These are phyloP conservation scores for Pistacia integerrima DNA, from an alignment of 345 rosid genomes.

Conservation along the genomic window DNA sequence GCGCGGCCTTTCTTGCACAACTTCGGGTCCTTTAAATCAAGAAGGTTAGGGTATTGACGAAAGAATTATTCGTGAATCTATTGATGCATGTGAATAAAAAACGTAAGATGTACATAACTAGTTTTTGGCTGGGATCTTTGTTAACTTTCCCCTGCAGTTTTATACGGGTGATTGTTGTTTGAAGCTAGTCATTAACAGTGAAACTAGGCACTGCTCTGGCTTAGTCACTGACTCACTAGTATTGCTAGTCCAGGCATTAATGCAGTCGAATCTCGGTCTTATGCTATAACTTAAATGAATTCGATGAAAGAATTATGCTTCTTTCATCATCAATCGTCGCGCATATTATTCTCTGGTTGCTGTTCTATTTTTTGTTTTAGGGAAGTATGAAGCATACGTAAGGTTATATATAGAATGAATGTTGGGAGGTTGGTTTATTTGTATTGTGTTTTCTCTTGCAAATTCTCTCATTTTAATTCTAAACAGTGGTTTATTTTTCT, in stretches of 20 bases:
- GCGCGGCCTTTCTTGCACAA: slow-evolving; percentile 87
- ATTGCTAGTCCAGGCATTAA: too few species aligned
- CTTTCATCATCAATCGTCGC: background rate
- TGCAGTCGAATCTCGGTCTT: too few species aligned
- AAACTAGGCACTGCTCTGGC: too few species aligned
- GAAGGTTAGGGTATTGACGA: slow-evolving; percentile 17
- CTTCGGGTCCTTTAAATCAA: slow-evolving; percentile 66
- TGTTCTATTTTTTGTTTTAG: background rate
- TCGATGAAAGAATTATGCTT: slow-evolving; percentile 11
- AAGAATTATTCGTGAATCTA: slow-evolving; percentile 14
- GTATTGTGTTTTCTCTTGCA: too few species aligned
- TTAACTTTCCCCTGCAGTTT: slow-evolving; percentile 27
- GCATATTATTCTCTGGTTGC: background rate
- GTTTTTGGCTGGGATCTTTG: background rate
- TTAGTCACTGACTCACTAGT: too few species aligned
- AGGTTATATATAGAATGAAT: too few species aligned
- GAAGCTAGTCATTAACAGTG: slow-evolving; percentile 9
- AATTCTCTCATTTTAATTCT: too few species aligned
- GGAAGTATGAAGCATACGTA: background rate
- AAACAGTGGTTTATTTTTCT: too few species aligned
- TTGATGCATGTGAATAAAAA: slow-evolving; percentile 38
- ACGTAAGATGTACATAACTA: slow-evolving; percentile 30
- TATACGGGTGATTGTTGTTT: slow-evolving; percentile 21
- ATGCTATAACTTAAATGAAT: background rate
- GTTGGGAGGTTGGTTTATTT: too few species aligned